Base-by-base conservation (phyloP, 2,329 filamentous ascomycete species). In the Diaporthe citri region DNA sequence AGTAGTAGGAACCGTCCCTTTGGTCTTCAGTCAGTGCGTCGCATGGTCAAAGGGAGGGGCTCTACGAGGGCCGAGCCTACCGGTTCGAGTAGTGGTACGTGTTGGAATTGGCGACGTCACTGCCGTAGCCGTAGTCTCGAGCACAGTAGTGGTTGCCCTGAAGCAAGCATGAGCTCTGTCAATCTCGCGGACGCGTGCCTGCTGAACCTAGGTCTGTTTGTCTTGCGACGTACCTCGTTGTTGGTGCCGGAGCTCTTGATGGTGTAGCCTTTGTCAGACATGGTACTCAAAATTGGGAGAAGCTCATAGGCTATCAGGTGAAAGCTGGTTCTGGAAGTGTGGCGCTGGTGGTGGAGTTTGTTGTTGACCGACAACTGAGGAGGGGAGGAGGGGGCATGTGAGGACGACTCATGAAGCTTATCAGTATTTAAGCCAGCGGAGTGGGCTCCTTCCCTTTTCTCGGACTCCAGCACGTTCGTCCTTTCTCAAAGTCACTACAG, bases 71-170 rank as follows among this genome's bases (percentile, higher is more conserved):
- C 81, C 87, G 34, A 36, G 36, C 36, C 78, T 81, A 90, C 89
- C 73, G 80, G 86, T 94, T 94, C 71, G 90, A 93, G 81, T 93
- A 94, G 81, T 94, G 92, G 81, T 92, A 93, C 9, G 86, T 84
- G 84, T 93, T 93, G 41, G 84, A 82, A 34, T 56, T 70, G 31
- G 64, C 25, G 4, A 28, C 34, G 1, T 69, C 48, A 82, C 72
- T 71, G 28, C 71, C 71, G 76, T 85, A 86, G 75, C 90, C 90
- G 78, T 93, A 93, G 82, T 92, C 89, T 51, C 92, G 91, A 59
- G 88, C 83, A 82, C 91, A 92, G 80, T 91, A 94, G 84, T 91
- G 89, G 83, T 94, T 94, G 77, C 92, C 92, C 91, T 93, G 48
- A 22, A 17, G 41, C 20, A 51, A 22, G 28, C 9, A 13, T 5